Evolutionary conservation across 1,284 basidiomycete genomes (phyloP).

Genomic region (Tausonia pullulans): DNA sequence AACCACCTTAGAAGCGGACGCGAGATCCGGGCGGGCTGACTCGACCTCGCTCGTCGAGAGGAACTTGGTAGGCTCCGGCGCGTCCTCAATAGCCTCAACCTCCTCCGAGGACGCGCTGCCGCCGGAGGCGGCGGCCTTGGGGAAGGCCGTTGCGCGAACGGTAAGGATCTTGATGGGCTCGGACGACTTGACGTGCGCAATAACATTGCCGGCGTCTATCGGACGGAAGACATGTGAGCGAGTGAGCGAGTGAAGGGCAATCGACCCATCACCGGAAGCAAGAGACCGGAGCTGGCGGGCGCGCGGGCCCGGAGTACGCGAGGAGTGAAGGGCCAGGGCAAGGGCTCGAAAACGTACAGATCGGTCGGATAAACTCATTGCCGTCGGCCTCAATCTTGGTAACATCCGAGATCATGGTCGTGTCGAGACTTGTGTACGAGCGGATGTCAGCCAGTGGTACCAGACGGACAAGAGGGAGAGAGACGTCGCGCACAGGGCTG

Average conservation of each 20-base stretch:
- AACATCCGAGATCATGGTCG: constrained; percentile 70
- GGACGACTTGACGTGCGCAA: constrained; percentile 76
- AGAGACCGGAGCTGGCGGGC: neutral
- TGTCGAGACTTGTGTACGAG: neutral
- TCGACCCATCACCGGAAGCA: neutral
- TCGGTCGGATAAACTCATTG: constrained; percentile 78
- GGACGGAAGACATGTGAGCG: neutral
- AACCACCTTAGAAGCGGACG: constrained; percentile 75
- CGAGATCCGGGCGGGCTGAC: constrained; percentile 88
- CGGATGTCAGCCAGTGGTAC: neutral
- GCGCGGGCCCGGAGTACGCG: no score
- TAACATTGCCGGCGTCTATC: constrained; percentile 82
- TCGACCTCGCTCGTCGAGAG: constrained; percentile 75
- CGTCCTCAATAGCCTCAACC: constrained; percentile 55
- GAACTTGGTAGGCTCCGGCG: constrained; percentile 52
- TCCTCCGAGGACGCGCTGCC: constrained; percentile 50
- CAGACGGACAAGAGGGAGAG: constrained; percentile 47
- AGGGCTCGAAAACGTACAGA: constrained; percentile 39
- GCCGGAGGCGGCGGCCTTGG: constrained; percentile 47
- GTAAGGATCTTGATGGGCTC: constrained; percentile 84
- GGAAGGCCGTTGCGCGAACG: constrained; percentile 87
- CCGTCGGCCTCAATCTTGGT: constrained; percentile 66
- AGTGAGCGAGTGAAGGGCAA: neutral
- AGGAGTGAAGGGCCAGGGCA: neutral
- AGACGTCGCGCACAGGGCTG: constrained; percentile 22